Evolutionary conservation across 2,329 filamentous ascomycete genomes (phyloP), one percentile per base, ranked within the genome.

Genomic region (Lachnellula arida): DNA sequence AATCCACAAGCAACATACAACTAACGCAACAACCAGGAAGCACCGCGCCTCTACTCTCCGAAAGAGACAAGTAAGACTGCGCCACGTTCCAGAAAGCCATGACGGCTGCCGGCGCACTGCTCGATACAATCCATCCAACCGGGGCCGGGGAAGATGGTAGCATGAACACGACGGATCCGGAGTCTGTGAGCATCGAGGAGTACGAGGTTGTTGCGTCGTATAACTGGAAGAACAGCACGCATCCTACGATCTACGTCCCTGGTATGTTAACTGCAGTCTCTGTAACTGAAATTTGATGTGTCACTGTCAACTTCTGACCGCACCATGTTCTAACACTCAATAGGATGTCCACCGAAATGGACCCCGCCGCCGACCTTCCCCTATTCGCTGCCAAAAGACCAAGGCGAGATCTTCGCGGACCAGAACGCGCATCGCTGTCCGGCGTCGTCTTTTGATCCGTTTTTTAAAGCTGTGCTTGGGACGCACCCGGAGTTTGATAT

Each of bases 361-460:
- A 58, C 23, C 11, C 51, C 40, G 28, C 35, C 35, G 35, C 60
- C 53, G 4, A 47, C 19, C 14, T 34, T 75, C 42, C 58, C 61
- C 22, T 32, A 49, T 48, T 53, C 54, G 44, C 15, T 63, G 37
- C 19, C 42, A 12, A 47, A 55, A 28, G 59, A 60, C 32, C 53
- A 50, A 11, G 51, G 57, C 22, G 35, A 53, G 42, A 69, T 54
- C 12, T 67, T 60, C 50, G 56, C 66, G n/a, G 65, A 70, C 51
- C 65, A 68, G 58, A 69, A 69, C 56, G 60, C 60, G 12, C 54
- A 55, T n/a, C 66, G 67, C 15, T 57, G 65, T 5, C 68, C 67
- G 12, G 57, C 54, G 17, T 66, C 56, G 42, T 60, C 65, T 3
- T 64, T 68, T 39, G 62, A 64, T 47, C 63, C 68, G 8, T 46